These are phyloP conservation scores for Daedaleopsis nitida DNA, from an alignment of 768 basidiomycete species.

Conservation along the genomic window DNA sequence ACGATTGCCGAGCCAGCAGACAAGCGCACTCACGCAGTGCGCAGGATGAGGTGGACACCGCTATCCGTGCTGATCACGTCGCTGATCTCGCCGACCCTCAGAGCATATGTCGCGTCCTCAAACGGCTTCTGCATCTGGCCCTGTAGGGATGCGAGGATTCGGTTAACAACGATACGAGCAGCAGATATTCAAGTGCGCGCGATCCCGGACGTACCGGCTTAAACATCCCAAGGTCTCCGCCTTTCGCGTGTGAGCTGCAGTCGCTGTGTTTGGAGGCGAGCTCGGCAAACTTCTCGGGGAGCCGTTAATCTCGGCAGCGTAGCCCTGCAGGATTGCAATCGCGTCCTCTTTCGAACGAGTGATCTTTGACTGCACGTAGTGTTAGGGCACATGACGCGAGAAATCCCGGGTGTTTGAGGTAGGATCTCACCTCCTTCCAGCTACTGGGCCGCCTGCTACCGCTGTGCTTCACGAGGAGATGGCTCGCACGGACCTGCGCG, in stretches of 20 bases:
- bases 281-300: constrained; percentile 63
- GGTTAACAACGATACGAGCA: neutral
- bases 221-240: constrained; percentile 90
- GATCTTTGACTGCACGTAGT: constrained; percentile 60
- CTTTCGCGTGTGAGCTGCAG: constrained; percentile 81
- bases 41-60: constrained; percentile 91
- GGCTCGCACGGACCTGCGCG: constrained; percentile 86
- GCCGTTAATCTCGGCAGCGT: constrained; percentile 62
- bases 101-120: constrained; percentile 81
- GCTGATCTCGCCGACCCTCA: constrained; percentile 77
- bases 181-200: neutral
- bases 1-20: too few relatives aligned
- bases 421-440: constrained; percentile 80
- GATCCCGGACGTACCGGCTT: constrained; percentile 36
- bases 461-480: constrained; percentile 90
- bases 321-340: constrained; percentile 69
- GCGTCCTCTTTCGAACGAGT: constrained; percentile 90
- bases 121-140: constrained; percentile 98
- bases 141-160: constrained; percentile 3
- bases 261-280: constrained; percentile 82
- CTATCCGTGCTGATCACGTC: constrained; percentile 87
- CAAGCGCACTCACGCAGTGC: constrained; percentile 57
- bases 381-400: neutral
- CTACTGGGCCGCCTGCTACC: constrained; percentile 78
- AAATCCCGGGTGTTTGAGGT: neutral